Evolutionary conservation across 331 rosid genomes (phyloP).

Genomic region (Quercus phellos): DNA sequence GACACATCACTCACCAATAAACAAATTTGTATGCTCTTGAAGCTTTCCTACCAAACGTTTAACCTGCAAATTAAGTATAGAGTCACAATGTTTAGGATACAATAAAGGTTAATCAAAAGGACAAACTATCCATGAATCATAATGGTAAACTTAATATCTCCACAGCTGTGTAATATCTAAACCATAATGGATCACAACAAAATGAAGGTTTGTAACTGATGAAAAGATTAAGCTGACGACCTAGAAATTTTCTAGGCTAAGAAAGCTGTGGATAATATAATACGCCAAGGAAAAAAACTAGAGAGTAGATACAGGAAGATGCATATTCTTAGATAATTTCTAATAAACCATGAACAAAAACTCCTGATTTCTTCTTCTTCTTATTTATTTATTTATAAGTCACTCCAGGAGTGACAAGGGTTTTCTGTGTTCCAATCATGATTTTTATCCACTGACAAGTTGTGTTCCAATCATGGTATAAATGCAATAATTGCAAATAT

Average conservation of each 20-base stretch:
- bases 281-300: too few species aligned
- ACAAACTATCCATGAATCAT: neutral
- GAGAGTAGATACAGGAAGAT: too few species aligned
- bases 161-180: neutral
- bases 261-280: too few species aligned
- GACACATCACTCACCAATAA: constrained; percentile 64
- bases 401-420: neutral
- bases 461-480: neutral
- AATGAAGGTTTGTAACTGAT: neutral
- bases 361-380: neutral
- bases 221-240: neutral
- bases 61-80: constrained; percentile 43
- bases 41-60: constrained; percentile 60
- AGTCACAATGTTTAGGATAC: neutral
- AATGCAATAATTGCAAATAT: neutral
- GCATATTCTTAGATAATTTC: neutral
- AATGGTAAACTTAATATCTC: neutral
- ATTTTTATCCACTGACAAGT: too few species aligned
- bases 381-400: neutral
- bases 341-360: neutral
- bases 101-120: neutral
- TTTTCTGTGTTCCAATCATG: neutral
- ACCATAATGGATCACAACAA: neutral
- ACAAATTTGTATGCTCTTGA: constrained; percentile 56
- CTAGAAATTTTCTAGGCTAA: too few species aligned